Conservation (phyloP, 352 stramenopile species). For the Phytophthora uliginosa region DNA sequence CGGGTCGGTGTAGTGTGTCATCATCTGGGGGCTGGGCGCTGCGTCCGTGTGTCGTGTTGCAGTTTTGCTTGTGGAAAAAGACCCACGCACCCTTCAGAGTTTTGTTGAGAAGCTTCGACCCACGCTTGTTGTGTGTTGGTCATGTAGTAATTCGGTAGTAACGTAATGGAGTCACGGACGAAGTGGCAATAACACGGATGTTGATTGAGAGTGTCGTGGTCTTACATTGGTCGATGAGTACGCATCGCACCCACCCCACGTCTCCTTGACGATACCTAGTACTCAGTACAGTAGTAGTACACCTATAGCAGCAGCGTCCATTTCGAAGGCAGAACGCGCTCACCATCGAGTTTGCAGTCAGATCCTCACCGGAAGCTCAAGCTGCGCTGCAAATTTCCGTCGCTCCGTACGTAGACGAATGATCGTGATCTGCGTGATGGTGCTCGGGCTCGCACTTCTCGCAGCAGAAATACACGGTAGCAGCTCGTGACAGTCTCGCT, state of each 20-base stretch:
- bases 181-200: slow-evolving; percentile 27
- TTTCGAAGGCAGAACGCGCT: neutral
- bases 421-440: slow-evolving; percentile 41
- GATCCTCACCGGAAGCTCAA: slow-evolving; percentile 3
- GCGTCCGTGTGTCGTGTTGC: slow-evolving; percentile 18
- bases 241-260: slow-evolving; percentile 6
- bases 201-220: slow-evolving; percentile 20
- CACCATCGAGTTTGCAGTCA: neutral
- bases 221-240: slow-evolving; percentile 5
- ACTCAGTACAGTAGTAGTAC: slow-evolving; percentile 8
- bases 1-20: slow-evolving; percentile 8
- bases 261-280: slow-evolving; percentile 9
- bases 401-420: slow-evolving; percentile 46
- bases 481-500: slow-evolving; percentile 49
- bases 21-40: slow-evolving; percentile 5
- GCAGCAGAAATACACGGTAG: slow-evolving; percentile 78
- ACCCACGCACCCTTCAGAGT: slow-evolving; percentile 6
- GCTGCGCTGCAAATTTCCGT: slow-evolving; percentile 25
- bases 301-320: slow-evolving; percentile 1
- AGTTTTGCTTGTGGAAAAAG: slow-evolving; percentile 20
- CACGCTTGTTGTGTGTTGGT: slow-evolving; percentile 10
- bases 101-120: slow-evolving; percentile 12
- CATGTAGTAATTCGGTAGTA: slow-evolving; percentile 5
- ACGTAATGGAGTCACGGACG: slow-evolving; percentile 15
- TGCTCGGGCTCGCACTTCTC: slow-evolving; percentile 64